Conservation (phyloP, 495 filamentous ascomycete genomes). For the Daldinia decipiens region DNA sequence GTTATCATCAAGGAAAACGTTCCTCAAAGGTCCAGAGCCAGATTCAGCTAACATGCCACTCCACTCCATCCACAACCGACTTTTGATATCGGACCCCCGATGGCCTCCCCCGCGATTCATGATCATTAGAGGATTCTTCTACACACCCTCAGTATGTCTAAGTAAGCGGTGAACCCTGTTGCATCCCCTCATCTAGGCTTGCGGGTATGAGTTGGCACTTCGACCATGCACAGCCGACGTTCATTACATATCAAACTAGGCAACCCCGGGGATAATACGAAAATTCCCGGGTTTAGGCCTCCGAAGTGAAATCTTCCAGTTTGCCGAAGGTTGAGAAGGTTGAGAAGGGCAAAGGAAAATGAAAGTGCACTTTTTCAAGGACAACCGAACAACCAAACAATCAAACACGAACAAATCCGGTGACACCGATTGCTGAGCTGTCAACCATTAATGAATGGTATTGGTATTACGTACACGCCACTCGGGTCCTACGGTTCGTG, state of each 20-base stretch:
- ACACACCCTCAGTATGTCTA: constrained; percentile 28
- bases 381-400: not conserved
- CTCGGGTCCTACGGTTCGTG: constrained; percentile 32
- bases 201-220: constrained; percentile 11
- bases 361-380: constrained; percentile 36
- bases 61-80: not conserved
- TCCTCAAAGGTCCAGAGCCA: constrained; percentile 21
- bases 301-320: not conserved
- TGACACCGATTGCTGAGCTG: constrained; percentile 41
- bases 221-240: constrained; percentile 18
- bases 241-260: constrained; percentile 5
- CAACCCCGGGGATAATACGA: constrained; percentile 25
- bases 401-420: constrained; percentile 19
- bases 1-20: constrained; percentile 31
- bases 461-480: constrained; percentile 26
- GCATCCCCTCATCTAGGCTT: constrained; percentile 2
- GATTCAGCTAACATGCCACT: not conserved
- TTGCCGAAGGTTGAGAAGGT: not conserved
- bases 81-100: constrained; percentile 12
- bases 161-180: constrained; percentile 28
- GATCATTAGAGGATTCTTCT: constrained; percentile 15
- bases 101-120: constrained; percentile 21
- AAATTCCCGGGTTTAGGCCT: constrained; percentile 16
- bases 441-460: constrained; percentile 19
- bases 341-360: not conserved